Evolutionary conservation across 1,284 basidiomycete genomes (phyloP).

Genomic region (Cutaneotrichosporon spelunceum): DNA sequence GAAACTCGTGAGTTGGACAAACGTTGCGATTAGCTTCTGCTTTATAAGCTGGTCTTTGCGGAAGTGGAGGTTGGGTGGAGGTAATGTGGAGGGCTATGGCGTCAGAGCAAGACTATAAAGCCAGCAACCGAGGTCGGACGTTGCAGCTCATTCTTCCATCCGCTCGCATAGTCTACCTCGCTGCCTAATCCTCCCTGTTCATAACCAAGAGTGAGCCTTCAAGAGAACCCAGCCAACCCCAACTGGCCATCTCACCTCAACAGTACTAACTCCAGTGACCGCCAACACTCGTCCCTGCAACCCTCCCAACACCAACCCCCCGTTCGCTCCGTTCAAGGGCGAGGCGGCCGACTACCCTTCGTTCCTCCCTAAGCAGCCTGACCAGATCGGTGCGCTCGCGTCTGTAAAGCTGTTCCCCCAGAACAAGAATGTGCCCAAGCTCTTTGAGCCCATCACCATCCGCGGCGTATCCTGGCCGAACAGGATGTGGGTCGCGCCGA

Average conservation of each 20-base stretch:
- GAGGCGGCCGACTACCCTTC: constrained; percentile 15
- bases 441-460: constrained; percentile 68
- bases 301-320: constrained; percentile 15
- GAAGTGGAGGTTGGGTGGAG: constrained; percentile 9
- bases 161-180: neutral
- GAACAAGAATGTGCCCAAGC: constrained; percentile 55
- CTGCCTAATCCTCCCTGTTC: neutral
- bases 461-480: constrained; percentile 67
- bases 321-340: constrained; percentile 17
- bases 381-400: constrained; percentile 58
- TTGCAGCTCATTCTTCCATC: neutral
- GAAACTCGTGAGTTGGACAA: neutral
- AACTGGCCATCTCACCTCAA: neutral
- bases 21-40: neutral
- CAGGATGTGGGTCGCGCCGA: constrained; percentile 57
- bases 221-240: neutral
- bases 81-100: neutral
- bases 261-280: constrained; percentile 6
- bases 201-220: neutral
- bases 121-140: neutral
- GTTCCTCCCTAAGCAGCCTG: constrained; percentile 59
- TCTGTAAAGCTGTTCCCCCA: constrained; percentile 14
- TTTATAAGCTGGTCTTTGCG: neutral
- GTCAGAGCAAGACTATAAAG: neutral
- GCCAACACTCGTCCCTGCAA: neutral